Evolutionary conservation across 345 rosid species (phyloP).

Genomic region (Clarkia xantiana): DNA sequence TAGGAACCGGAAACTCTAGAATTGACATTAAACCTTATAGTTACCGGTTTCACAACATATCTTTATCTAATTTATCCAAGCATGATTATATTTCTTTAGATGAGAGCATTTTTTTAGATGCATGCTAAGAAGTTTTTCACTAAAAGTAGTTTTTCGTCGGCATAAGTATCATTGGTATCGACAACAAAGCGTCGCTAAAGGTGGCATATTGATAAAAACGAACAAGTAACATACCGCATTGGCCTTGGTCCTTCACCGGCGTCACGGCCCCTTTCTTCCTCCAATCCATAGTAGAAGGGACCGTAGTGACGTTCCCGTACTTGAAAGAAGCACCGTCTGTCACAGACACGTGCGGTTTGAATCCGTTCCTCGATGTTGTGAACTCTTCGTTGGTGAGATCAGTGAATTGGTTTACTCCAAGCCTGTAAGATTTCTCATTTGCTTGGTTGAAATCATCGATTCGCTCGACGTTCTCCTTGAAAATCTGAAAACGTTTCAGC

Average conservation of each 20-base stretch:
- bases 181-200: too few species aligned
- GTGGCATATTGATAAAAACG: not conserved
- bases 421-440: constrained; percentile 23
- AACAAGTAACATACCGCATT: constrained; percentile 26
- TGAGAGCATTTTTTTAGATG: too few species aligned
- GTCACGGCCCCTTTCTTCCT: constrained; percentile 41
- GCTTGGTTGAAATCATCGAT: constrained; percentile 22
- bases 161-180: too few species aligned
- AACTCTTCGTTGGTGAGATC: constrained; percentile 38
- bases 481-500: constrained; percentile 25
- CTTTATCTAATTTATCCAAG: too few species aligned
- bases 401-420: too few species aligned
- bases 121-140: too few species aligned
- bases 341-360: constrained; percentile 22
- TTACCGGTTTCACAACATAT: too few species aligned
- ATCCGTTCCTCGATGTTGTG: constrained; percentile 19
- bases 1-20: too few species aligned
- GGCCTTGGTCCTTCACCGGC: constrained; percentile 39
- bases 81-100: too few species aligned
- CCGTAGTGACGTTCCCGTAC: constrained; percentile 18
- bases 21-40: too few species aligned
- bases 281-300: too few species aligned
- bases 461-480: constrained; percentile 19
- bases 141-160: too few species aligned
- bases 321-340: constrained; percentile 17